Evolutionary conservation across 345 rosid genomes (phyloP).

Genomic region (Excoecaria cochinchinensis): DNA sequence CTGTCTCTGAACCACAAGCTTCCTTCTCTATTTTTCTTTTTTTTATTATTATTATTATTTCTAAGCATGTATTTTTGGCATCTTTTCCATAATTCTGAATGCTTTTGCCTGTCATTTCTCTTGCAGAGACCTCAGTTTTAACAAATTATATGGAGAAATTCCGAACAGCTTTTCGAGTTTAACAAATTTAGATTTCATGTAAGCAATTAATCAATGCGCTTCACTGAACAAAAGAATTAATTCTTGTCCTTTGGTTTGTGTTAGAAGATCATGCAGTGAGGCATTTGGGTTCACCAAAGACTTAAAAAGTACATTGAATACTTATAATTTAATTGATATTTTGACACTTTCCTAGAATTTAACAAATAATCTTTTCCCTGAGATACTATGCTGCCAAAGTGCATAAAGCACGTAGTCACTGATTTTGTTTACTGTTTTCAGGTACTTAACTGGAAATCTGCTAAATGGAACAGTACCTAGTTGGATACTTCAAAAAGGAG

Average conservation of each 20-base stretch:
- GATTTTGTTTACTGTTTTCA: neutral
- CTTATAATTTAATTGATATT: no score
- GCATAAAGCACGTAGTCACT: neutral
- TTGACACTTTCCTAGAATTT: no score
- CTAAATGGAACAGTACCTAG: slow-evolving; percentile 32
- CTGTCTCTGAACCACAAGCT: no score
- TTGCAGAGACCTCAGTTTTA: slow-evolving; percentile 9
- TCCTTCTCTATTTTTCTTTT: no score
- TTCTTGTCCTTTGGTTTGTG: neutral
- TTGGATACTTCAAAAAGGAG: slow-evolving; percentile 21
- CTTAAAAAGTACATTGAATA: no score
- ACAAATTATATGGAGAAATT: no score
- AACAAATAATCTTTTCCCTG: neutral
- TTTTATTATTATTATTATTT: no score
- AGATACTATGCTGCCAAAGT: neutral
- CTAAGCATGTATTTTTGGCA: no score
- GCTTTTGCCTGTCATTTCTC: neutral
- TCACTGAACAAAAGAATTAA: neutral
- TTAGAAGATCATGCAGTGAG: no score
- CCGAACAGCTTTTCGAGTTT: neutral
- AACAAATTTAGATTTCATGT: neutral
- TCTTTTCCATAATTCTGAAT: no score
- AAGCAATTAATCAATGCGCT: neutral
- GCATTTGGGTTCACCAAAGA: no score
- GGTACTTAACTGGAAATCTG: slow-evolving; percentile 41